These are phyloP conservation scores for Lepiota venenata DNA, from an alignment of 768 basidiomycete genomes.

Conservation along the genomic window DNA sequence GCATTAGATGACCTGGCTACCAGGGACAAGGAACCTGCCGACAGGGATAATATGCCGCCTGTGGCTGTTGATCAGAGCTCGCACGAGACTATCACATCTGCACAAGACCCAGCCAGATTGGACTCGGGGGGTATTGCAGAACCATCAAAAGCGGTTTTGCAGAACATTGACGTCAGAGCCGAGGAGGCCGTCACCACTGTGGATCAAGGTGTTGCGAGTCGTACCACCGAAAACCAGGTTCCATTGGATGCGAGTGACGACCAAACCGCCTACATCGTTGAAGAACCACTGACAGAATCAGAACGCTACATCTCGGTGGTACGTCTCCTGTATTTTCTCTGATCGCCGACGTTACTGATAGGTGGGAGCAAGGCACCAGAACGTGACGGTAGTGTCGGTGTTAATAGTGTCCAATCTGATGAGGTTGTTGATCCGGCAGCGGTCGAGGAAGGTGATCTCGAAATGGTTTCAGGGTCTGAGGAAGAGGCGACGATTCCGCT, in stretches of 20 bases:
- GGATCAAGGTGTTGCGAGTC: not conserved
- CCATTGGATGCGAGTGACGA: not conserved
- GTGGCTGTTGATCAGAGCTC: not conserved
- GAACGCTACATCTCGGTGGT: slow-evolving; percentile 31
- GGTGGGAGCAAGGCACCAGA: slow-evolving; percentile 16
- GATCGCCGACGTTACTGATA: not conserved
- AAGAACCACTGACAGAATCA: slow-evolving; percentile 25
- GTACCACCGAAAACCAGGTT: not conserved
- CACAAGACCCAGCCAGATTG: not conserved
- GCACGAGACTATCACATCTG: not conserved
- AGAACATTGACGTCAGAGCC: not conserved
- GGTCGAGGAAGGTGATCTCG: slow-evolving; percentile 5
- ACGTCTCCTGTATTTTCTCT: slow-evolving; percentile 10
- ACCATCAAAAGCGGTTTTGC: no score
- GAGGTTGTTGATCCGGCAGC: slow-evolving; percentile 1
- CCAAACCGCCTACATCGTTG: slow-evolving; percentile 20
- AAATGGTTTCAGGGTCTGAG: not conserved
- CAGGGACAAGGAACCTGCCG: not conserved
- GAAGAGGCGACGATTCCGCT: not conserved
- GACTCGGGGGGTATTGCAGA: no score
- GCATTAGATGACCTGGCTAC: not conserved
- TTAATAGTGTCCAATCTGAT: slow-evolving; percentile 3
- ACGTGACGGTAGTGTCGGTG: slow-evolving; percentile 9
- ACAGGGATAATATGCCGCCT: not conserved
- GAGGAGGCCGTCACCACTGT: not conserved